Conservation (phyloP, 2,329 filamentous ascomycete species). For the Exserohilum rostratum region DNA sequence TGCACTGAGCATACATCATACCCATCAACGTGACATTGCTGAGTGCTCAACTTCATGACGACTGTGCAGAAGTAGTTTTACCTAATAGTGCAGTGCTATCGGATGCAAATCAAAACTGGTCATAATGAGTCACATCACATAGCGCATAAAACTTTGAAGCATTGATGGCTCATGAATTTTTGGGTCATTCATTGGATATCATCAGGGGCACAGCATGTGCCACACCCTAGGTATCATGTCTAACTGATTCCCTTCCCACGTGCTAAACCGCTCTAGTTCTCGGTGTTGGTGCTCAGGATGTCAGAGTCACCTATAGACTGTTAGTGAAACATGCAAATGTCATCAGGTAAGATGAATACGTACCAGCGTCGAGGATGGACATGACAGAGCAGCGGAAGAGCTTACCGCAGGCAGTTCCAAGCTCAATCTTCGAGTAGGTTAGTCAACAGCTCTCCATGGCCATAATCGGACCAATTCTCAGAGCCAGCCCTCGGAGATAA, state of each 20-base stretch:
- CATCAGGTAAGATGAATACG: slow-evolving; percentile 13
- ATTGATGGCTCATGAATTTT: slow-evolving; percentile 28
- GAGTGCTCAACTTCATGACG: not conserved
- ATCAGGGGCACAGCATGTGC: slow-evolving; percentile 26
- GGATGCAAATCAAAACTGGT: not conserved
- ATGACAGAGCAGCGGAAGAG: slow-evolving; percentile 98
- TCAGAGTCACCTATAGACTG: slow-evolving; percentile 71
- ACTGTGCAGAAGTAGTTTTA: not conserved
- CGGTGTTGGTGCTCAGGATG: slow-evolving; percentile 78
- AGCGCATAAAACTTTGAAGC: slow-evolving; percentile 7
- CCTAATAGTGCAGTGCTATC: too few species aligned
- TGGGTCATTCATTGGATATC: slow-evolving; percentile 38
- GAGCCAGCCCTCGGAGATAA: slow-evolving; percentile 64
- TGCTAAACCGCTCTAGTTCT: slow-evolving; percentile 41
- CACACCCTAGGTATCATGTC: slow-evolving; percentile 34
- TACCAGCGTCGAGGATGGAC: slow-evolving; percentile 91
- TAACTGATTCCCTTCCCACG: slow-evolving; percentile 18
- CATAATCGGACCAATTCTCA: slow-evolving; percentile 83
- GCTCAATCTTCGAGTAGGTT: slow-evolving; percentile 81
- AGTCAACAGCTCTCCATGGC: slow-evolving; percentile 87
- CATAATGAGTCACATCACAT: slow-evolving; percentile 11
- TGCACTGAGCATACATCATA: not conserved
- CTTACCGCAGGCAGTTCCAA: slow-evolving; percentile 98
- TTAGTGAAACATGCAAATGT: slow-evolving; percentile 16
- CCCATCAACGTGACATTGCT: not conserved